Evolutionary conservation across 2,329 filamentous ascomycete genomes (phyloP).

Genomic region (Scleromitrula shiraiana): DNA sequence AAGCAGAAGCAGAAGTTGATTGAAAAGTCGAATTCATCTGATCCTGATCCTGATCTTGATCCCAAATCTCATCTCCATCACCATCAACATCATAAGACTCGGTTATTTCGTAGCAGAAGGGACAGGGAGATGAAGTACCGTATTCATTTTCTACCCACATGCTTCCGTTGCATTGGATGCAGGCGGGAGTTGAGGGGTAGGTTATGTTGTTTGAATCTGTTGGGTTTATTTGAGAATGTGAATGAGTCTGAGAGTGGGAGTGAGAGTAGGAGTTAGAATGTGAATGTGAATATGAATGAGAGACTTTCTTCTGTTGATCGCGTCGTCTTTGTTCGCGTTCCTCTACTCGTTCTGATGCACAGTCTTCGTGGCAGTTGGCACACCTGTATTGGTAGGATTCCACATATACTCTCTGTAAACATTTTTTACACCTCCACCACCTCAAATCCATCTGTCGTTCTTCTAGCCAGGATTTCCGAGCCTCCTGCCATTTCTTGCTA

Average conservation of each 20-base stretch:
- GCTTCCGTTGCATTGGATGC: background rate
- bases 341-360: constrained; percentile 15
- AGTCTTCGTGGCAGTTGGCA: constrained; percentile 17
- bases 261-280: too few relatives aligned
- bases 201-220: background rate
- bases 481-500: constrained; percentile 8
- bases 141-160: too few relatives aligned
- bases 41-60: too few relatives aligned
- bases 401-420: constrained; percentile 18
- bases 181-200: background rate
- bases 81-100: too few relatives aligned
- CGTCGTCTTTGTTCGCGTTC: background rate
- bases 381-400: constrained; percentile 18
- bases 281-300: too few relatives aligned
- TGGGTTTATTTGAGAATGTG: too few relatives aligned
- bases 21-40: too few relatives aligned
- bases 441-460: constrained; percentile 16
- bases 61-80: too few relatives aligned
- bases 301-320: background rate
- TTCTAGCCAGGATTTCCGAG: constrained; percentile 19
- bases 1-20: too few relatives aligned
- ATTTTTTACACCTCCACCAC: constrained; percentile 26
- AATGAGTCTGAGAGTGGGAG: too few relatives aligned
- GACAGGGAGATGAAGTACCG: too few relatives aligned
- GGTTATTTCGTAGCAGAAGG: too few relatives aligned